Evolutionary conservation across 352 stramenopile species (phyloP).

Genomic region (Phytophthora rubi): DNA sequence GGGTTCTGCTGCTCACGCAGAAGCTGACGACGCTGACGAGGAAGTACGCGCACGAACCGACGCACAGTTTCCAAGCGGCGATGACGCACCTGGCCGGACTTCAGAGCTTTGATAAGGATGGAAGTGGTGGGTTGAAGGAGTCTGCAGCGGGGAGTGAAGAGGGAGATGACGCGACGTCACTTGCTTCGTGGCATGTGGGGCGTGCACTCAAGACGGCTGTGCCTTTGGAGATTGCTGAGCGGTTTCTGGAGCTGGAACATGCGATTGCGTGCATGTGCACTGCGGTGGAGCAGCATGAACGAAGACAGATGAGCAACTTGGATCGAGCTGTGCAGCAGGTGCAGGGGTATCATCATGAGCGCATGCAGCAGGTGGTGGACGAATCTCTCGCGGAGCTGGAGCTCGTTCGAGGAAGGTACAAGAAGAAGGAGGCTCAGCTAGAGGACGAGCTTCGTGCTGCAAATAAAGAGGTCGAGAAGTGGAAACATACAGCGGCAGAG

Average conservation of each 20-base stretch:
- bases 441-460: slow-evolving; percentile 44
- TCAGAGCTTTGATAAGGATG: not conserved
- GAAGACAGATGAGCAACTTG: slow-evolving; percentile 48
- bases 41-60: slow-evolving; percentile 50
- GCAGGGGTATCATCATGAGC: slow-evolving; percentile 59
- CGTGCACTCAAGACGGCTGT: slow-evolving; percentile 38
- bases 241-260: slow-evolving; percentile 47
- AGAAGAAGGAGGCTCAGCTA: slow-evolving; percentile 46
- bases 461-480: slow-evolving; percentile 37
- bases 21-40: slow-evolving; percentile 48
- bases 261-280: slow-evolving; percentile 40
- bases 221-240: slow-evolving; percentile 28
- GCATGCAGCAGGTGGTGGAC: slow-evolving; percentile 55
- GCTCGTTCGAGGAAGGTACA: slow-evolving; percentile 50
- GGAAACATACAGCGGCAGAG: slow-evolving; percentile 36
- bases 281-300: slow-evolving; percentile 41
- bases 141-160: not conserved
- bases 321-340: slow-evolving; percentile 58
- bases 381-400: slow-evolving; percentile 66
- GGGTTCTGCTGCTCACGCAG: slow-evolving; percentile 50
- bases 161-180: not conserved
- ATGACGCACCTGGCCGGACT: slow-evolving; percentile 28
- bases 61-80: slow-evolving; percentile 29
- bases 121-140: not conserved
- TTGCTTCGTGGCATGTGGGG: slow-evolving; percentile 50